Evolutionary conservation across 331 rosid genomes (phyloP).

Genomic region (Pyracantha coccinea): DNA sequence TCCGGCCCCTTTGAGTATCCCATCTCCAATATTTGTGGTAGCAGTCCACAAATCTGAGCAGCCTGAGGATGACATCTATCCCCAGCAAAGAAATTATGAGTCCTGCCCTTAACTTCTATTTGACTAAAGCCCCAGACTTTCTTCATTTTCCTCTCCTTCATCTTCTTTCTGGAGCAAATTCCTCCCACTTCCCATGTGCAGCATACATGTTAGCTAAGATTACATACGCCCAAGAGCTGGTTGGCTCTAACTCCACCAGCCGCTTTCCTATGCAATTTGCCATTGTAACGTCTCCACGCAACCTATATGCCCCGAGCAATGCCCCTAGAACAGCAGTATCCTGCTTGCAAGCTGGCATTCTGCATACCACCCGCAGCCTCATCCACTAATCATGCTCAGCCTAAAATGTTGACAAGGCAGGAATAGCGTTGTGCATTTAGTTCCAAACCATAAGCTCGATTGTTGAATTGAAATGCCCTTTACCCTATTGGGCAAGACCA

Average conservation of each 20-base stretch:
- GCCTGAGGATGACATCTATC: slow-evolving; percentile 36
- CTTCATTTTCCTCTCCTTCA: slow-evolving; percentile 35
- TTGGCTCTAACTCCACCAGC: slow-evolving; percentile 29
- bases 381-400: slow-evolving; percentile 36
- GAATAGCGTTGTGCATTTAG: slow-evolving; percentile 34
- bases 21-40: slow-evolving; percentile 37
- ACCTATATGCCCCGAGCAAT: slow-evolving; percentile 39
- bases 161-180: slow-evolving; percentile 34
- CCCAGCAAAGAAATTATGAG: slow-evolving; percentile 26
- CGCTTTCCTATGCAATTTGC: slow-evolving; percentile 24
- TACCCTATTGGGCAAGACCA: slow-evolving; percentile 39
- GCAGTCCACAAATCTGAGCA: slow-evolving; percentile 26
- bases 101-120: slow-evolving; percentile 28
- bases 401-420: slow-evolving; percentile 40
- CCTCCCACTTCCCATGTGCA: slow-evolving; percentile 34
- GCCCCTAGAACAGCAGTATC: slow-evolving; percentile 39
- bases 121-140: slow-evolving; percentile 37
- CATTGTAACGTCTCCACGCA: slow-evolving; percentile 22
- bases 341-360: slow-evolving; percentile 29
- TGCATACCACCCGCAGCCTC: slow-evolving; percentile 30
- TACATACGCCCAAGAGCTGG: slow-evolving; percentile 25
- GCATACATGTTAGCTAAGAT: slow-evolving; percentile 36
- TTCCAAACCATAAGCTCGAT: slow-evolving; percentile 17
- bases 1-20: background rate
- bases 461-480: slow-evolving; percentile 35